Base-by-base conservation (phyloP, 192 early-diverging fungal genomes). In the Coemansia sp. region DNA sequence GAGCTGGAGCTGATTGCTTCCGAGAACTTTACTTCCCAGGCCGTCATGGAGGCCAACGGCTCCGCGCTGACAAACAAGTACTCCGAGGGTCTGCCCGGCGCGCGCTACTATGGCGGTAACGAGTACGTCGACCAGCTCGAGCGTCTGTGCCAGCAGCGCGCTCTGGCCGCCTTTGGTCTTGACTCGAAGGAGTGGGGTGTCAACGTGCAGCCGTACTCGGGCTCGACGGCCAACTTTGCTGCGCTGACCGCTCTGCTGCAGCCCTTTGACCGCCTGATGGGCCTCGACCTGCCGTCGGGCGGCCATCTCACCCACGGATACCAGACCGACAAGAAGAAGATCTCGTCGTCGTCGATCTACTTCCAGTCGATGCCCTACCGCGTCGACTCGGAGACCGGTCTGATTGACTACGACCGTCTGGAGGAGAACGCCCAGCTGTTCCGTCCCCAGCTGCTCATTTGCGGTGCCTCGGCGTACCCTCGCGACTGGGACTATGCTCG, bases 281-380 rank as follows among this genome's bases (percentile, higher is more conserved):
- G 97, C 58, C 84, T 99, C 50, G 95, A 98, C 49, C 85, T 99
- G 55, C 93, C 97, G n/a, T 98, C 94, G 20, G 97, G 96, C 69
- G 94, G 94, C n/a, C 96, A 97, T 59, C 82, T 99, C 84, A 98
- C 97, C 46, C 97, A 99, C 80, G 97, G 97, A 27, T 96, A 97
- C 77, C 93, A 95, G 67, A 99, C 97, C 17, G 87, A 90, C 81
- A 99, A 99, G 86, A 99, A 97, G 86, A 99, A 98, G 91, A 91
- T 99, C 63, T 97, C 95, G 25, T 87, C 94, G 38, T 95, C 94
- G 60, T 96, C 97, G 29, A 97, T 99, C 81, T 98, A 96, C 88
- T 99, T 98, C 79, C 91, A 95, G 78, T 96, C 93, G 28, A 86
- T 99, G 83, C 94, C 95, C 44, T 99, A 99, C 82, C 93, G 94